phyloP scores from a whole-genome alignment of 495 filamentous ascomycete genomes.

The Penicillium flavigenum region DNA sequence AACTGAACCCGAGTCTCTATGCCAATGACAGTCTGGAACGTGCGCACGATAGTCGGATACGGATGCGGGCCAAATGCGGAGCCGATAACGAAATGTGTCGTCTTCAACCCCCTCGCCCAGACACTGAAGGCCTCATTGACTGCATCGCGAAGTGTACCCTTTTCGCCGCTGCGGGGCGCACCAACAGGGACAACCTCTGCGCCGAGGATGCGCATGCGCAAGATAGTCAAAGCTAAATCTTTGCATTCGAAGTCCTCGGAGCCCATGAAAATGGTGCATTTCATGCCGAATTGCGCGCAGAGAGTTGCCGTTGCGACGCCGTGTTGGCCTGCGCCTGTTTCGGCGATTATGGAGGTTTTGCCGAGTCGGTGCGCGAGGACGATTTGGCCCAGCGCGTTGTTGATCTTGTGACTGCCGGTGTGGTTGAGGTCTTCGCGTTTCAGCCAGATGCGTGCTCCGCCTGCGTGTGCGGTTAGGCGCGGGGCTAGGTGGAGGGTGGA shows the following conservation, averaged over 20 bases:
- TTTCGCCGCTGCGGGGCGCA: conserved; percentile 41
- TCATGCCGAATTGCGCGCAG: conserved; percentile 91
- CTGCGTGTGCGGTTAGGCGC: conserved; percentile 80
- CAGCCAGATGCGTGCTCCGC: conserved; percentile 91
- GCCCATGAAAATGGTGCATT: conserved; percentile 95
- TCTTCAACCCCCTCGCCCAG: conserved; percentile 81
- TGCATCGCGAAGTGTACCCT: conserved; percentile 81
- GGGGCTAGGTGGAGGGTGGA: conserved; percentile 59
- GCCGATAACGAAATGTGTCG: conserved; percentile 92
- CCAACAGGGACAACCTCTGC: conserved; percentile 77
- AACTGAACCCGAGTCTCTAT: conserved; percentile 88
- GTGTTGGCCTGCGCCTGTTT: conserved; percentile 92
- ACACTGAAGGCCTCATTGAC: conserved; percentile 88
- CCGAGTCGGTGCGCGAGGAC: conserved; percentile 78
- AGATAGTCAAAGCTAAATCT: conserved; percentile 73
- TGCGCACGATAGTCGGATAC: conserved; percentile 93
- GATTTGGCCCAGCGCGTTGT: conserved; percentile 89
- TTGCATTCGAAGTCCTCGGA: conserved; percentile 91
- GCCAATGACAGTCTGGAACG: conserved; percentile 92
- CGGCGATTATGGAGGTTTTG: conserved; percentile 91
- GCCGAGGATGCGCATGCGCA: conserved; percentile 88
- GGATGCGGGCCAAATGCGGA: conserved; percentile 94
- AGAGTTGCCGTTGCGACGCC: conserved; percentile 93
- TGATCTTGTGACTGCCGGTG: conserved; percentile 86
- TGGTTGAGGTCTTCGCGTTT: conserved; percentile 94